A percentile compares a stretch with the other conserved stretches of the same genome.
These are phyloP conservation scores for Thelephora terrestris DNA, from an alignment of 1,284 basidiomycete genomes.

Conservation along the genomic window DNA sequence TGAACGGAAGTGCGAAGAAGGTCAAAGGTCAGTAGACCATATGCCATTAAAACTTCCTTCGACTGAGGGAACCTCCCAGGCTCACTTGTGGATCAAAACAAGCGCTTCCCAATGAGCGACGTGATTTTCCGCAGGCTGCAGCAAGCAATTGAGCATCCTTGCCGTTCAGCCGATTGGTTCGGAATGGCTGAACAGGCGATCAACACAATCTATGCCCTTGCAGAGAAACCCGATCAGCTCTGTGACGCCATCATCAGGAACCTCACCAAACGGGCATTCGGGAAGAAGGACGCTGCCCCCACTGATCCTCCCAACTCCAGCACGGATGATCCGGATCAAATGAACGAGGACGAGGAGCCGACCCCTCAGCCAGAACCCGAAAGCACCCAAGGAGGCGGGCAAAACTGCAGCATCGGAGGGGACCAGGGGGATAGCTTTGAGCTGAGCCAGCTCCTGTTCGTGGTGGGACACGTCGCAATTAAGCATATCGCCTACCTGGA, in stretches of 20 bases:
- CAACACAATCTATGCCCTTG: conserved; percentile 92
- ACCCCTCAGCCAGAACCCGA: conserved; percentile 4
- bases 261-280: conserved; percentile 69
- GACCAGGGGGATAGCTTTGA: conserved; percentile 76
- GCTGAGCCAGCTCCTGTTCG: conserved; percentile 86
- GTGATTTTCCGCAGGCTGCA: conserved; percentile 80
- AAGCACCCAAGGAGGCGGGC: conserved; percentile 7
- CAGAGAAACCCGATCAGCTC: conserved; percentile 86
- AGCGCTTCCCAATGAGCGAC: conserved; percentile 84
- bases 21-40: conserved; percentile 64
- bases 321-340: conserved; percentile 35
- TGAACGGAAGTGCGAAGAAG: conserved; percentile 94
- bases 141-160: conserved; percentile 68
- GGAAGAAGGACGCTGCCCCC: conserved; percentile 20
- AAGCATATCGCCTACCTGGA: conserved; percentile 98
- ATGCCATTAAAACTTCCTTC: background rate
- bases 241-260: conserved; percentile 79
- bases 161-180: conserved; percentile 88
- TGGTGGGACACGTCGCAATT: conserved; percentile 93
- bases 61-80: conserved; percentile 31
- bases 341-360: conserved; percentile 37
- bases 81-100: conserved; percentile 79
- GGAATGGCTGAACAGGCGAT: conserved; percentile 93
- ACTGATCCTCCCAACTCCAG: conserved; percentile 1
- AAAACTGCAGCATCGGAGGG: conserved; percentile 21